These are phyloP conservation scores for Paspalum notatum DNA, from an alignment of 176 grass and related monocot genomes.

Conservation along the genomic window DNA sequence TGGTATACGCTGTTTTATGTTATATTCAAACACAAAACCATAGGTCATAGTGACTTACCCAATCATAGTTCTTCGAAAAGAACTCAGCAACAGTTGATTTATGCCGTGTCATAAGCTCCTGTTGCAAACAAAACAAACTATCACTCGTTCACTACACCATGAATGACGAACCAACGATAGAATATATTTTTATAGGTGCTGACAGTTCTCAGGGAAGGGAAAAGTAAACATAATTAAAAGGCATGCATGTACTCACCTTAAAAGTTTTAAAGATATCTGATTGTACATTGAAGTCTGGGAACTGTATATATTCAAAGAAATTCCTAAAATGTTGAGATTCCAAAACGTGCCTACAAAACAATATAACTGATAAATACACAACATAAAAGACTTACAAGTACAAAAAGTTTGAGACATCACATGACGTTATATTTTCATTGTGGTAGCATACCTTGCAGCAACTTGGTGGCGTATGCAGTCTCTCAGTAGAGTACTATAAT, in stretches of 20 bases:
- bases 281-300: slow-evolving; percentile 63
- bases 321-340: slow-evolving; percentile 53
- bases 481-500: slow-evolving; percentile 63
- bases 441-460: slow-evolving; percentile 50
- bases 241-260: slow-evolving; percentile 43
- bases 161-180: not conserved
- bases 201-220: not conserved
- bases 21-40: not conserved
- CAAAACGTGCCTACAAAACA: slow-evolving; percentile 55
- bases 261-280: slow-evolving; percentile 69
- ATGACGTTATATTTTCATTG: not conserved
- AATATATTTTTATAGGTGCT: not conserved
- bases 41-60: slow-evolving; percentile 26
- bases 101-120: slow-evolving; percentile 68
- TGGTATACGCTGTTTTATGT: not conserved
- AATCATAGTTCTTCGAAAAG: slow-evolving; percentile 68
- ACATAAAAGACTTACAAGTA: not conserved
- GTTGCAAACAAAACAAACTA: not conserved
- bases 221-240: not conserved
- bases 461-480: slow-evolving; percentile 71
- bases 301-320: slow-evolving; percentile 63
- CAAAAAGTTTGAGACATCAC: not conserved
- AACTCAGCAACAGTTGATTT: slow-evolving; percentile 52
- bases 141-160: not conserved
- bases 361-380: too few species aligned